phyloP scores from a whole-genome alignment of 83 land plant genomes.

The Isoetes engelmannii region DNA sequence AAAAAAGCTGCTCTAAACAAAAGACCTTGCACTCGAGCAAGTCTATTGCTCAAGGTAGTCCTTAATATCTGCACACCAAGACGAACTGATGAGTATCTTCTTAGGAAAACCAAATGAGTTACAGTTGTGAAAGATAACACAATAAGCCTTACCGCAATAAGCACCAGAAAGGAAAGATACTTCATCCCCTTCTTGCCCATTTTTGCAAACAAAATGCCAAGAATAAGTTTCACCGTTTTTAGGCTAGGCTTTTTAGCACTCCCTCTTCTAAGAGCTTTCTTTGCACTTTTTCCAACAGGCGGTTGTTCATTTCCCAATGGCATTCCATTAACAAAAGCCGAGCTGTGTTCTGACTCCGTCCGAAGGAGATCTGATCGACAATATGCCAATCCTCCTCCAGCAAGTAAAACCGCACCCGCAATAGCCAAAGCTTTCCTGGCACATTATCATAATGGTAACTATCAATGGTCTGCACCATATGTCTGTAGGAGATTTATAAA shows the following conservation, averaged over 20 bases:
- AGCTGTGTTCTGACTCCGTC: conserved; percentile 13
- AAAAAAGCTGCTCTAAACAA: conserved; percentile 93
- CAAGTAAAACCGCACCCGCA: conserved; percentile 59
- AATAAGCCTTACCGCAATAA: conserved; percentile 55
- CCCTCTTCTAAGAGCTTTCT: neutral
- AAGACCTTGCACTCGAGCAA: conserved; percentile 91
- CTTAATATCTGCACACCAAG: conserved; percentile 57
- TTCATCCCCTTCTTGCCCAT: conserved; percentile 60
- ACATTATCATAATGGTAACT: neutral
- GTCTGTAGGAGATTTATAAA: neutral
- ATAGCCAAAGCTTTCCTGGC: conserved; percentile 65
- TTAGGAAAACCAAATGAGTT: neutral
- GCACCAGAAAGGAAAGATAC: conserved; percentile 53
- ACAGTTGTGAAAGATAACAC: neutral
- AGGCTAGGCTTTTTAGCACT: conserved; percentile 41
- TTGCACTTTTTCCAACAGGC: conserved; percentile 16
- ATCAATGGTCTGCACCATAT: neutral
- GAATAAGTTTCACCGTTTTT: conserved; percentile 64
- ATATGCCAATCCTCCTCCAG: conserved; percentile 81
- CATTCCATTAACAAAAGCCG: conserved; percentile 20
- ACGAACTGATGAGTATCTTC: neutral
- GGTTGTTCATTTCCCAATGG: conserved; percentile 15
- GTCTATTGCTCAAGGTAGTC: conserved; percentile 76
- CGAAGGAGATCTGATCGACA: conserved; percentile 30
- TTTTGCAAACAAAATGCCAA: conserved; percentile 58